Conservation (phyloP, 2,329 filamentous ascomycete species). For the Penicillium sp. region DNA sequence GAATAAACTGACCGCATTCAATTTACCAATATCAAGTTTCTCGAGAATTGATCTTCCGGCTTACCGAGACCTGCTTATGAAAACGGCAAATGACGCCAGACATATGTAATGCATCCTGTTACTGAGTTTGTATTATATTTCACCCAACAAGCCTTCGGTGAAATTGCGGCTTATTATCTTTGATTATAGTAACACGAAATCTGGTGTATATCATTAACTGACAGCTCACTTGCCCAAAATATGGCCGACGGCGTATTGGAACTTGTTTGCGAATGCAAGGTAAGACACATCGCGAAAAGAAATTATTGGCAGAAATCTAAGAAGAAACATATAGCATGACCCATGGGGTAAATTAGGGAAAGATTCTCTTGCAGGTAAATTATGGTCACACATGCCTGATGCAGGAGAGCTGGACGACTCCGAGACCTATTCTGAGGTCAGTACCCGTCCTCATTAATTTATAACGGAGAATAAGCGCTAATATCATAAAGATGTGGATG, state of each 20-base stretch:
- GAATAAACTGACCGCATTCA: neutral
- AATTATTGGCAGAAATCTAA: neutral
- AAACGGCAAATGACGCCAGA: neutral
- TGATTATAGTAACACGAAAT: neutral
- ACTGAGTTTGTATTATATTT: neutral
- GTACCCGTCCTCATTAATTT: neutral
- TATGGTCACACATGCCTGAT: conserved; percentile 64
- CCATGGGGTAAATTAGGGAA: conserved; percentile 68
- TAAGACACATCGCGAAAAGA: neutral
- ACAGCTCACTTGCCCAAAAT: neutral
- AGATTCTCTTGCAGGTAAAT: conserved; percentile 62
- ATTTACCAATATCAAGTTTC: neutral
- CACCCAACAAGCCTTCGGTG: neutral
- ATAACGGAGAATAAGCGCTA: neutral
- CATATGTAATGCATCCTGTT: neutral
- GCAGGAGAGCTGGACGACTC: conserved; percentile 64
- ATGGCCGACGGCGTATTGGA: conserved; percentile 8
- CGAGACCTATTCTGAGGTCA: conserved; percentile 60
- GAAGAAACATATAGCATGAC: conserved; percentile 51
- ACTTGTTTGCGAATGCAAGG: conserved; percentile 12
- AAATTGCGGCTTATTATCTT: neutral
- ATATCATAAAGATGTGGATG: conserved; percentile 59
- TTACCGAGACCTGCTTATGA: neutral
- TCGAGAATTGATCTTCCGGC: neutral
- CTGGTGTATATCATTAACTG: neutral